phyloP scores from a whole-genome alignment of 2,329 filamentous ascomycete genomes.

The Leptographium galeiforme region DNA sequence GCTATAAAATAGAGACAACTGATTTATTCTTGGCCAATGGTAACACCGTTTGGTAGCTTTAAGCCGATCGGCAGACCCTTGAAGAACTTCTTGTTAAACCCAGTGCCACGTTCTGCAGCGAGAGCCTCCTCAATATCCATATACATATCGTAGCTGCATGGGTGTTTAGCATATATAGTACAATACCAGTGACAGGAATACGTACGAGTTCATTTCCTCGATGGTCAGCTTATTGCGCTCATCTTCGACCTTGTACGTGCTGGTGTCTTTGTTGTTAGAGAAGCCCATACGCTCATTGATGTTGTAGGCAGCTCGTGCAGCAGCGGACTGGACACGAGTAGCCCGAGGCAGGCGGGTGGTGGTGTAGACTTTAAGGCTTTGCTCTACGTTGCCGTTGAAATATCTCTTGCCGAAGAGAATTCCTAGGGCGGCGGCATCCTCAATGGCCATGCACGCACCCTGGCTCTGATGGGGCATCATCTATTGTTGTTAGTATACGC shows the following conservation, averaged over 20 bases:
- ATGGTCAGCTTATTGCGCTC: conserved; percentile 50
- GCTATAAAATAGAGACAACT: too few relatives aligned
- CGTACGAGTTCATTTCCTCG: conserved; percentile 54
- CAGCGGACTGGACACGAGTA: conserved; percentile 42
- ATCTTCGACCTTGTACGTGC: conserved; percentile 48
- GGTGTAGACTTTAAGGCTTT: conserved; percentile 36
- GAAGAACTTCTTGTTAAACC: conserved; percentile 24
- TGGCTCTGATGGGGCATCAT: conserved; percentile 43
- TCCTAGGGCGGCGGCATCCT: conserved; percentile 50
- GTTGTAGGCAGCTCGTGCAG: conserved; percentile 44
- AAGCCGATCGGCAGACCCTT: conserved; percentile 33
- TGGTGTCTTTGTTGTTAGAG: conserved; percentile 42
- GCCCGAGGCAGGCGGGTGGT: conserved; percentile 39
- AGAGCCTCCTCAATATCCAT: conserved; percentile 35
- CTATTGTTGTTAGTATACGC: conserved; percentile 29
- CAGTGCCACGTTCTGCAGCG: conserved; percentile 22
- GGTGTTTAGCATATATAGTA: background rate
- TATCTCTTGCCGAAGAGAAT: conserved; percentile 40
- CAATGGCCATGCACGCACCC: conserved; percentile 56
- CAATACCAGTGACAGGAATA: conserved; percentile 6
- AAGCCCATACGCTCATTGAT: conserved; percentile 54
- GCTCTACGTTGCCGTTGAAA: conserved; percentile 32
- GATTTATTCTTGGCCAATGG: conserved; percentile 1
- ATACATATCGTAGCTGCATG: conserved; percentile 43
- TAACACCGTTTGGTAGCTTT: conserved; percentile 34